These are phyloP conservation scores for Xylaria sp. DNA, from an alignment of 2,329 filamentous ascomycete species.

Conservation along the genomic window DNA sequence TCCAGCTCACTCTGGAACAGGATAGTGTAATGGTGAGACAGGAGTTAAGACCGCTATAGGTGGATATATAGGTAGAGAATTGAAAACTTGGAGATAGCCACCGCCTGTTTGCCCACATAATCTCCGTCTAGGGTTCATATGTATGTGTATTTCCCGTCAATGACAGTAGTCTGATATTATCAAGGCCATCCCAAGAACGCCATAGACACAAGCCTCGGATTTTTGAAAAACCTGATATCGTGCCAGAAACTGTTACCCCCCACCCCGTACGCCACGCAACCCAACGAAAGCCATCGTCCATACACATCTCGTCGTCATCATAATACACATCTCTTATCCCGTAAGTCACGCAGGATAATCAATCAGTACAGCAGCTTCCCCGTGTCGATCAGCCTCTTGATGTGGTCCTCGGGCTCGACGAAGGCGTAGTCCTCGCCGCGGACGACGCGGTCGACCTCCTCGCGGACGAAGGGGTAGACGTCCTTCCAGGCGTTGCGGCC, in stretches of 20 bases:
- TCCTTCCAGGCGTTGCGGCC: slow-evolving; percentile 61
- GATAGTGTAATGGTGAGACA: background rate
- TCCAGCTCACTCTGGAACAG: background rate
- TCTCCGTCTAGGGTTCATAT: background rate
- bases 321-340: background rate
- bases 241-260: background rate
- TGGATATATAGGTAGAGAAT: background rate
- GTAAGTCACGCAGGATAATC: background rate
- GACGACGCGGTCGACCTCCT: slow-evolving; percentile 57
- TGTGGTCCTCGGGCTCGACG: slow-evolving; percentile 47
- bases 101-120: background rate
- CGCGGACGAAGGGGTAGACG: slow-evolving; percentile 58
- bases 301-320: background rate
- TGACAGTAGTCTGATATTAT: too few species aligned
- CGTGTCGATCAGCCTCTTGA: slow-evolving; percentile 44
- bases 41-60: background rate
- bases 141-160: background rate
- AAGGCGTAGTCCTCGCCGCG: slow-evolving; percentile 47
- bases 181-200: background rate
- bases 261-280: background rate
- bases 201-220: background rate
- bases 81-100: background rate
- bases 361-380: slow-evolving; percentile 44
- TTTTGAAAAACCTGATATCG: background rate
- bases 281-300: background rate